Evolutionary conservation across 345 rosid species (phyloP).

Genomic region (Dipteronia dyeriana): DNA sequence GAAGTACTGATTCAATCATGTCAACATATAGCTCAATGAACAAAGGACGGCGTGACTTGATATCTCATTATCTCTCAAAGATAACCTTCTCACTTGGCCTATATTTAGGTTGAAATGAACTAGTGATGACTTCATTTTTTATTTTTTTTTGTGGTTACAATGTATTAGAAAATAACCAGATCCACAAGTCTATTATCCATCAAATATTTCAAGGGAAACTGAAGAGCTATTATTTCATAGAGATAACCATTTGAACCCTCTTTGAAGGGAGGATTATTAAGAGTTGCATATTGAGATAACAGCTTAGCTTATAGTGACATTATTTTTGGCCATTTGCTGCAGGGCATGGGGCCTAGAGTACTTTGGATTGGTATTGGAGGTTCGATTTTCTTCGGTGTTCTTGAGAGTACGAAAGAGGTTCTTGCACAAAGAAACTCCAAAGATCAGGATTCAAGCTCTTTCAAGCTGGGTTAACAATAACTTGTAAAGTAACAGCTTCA

Average conservation of each 20-base stretch:
- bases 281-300: not conserved
- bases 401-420: conserved; percentile 64
- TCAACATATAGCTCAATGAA: not conserved
- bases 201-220: not conserved
- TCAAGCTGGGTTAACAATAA: conserved; percentile 15
- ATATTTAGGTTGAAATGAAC: not conserved
- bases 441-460: conserved; percentile 4
- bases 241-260: too few species aligned
- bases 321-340: conserved; percentile 19
- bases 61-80: not conserved
- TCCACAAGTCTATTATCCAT: not conserved
- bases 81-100: not conserved
- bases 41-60: not conserved
- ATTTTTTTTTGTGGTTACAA: too few species aligned
- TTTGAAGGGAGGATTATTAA: too few species aligned
- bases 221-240: not conserved
- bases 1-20: not conserved
- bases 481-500: not conserved
- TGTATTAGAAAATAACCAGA: too few species aligned
- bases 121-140: not conserved
- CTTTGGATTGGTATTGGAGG: conserved; percentile 80
- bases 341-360: conserved; percentile 84
- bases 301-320: conserved; percentile 3
- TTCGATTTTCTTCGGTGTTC: conserved; percentile 68
- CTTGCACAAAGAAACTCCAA: conserved; percentile 38